Evolutionary conservation across 129 eudicot genomes (phyloP).

Genomic region (Erigeron canadensis): DNA sequence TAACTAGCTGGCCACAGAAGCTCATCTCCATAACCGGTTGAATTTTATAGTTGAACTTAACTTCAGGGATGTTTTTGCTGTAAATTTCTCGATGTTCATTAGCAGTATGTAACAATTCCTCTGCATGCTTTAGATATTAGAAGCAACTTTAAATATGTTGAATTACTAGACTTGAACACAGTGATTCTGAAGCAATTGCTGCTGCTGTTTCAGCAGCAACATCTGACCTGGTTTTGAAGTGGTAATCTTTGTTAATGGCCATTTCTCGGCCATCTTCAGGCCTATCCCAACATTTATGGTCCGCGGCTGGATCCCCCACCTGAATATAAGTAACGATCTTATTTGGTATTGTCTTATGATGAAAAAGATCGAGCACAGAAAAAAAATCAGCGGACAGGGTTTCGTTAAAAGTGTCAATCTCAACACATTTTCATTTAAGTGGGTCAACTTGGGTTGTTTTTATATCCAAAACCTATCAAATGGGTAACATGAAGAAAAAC

Average conservation of each 20-base stretch:
- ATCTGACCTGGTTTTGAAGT: background rate
- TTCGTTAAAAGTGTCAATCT: too few species aligned
- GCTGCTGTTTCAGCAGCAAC: background rate
- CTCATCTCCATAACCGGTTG: slow-evolving; percentile 12
- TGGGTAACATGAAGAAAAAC: background rate
- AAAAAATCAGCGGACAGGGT: too few species aligned
- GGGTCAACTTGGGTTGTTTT: background rate
- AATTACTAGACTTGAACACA: slow-evolving; percentile 52
- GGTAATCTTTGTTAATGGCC: slow-evolving; percentile 38
- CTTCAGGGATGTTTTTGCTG: slow-evolving; percentile 59
- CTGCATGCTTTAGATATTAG: slow-evolving; percentile 56
- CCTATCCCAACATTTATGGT: slow-evolving; percentile 74
- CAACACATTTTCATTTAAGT: background rate
- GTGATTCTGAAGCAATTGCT: slow-evolving; percentile 68
- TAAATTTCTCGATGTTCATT: slow-evolving; percentile 55
- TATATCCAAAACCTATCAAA: background rate
- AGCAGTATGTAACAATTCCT: slow-evolving; percentile 61
- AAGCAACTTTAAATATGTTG: slow-evolving; percentile 54
- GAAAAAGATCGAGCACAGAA: too few species aligned
- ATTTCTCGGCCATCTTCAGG: slow-evolving; percentile 67
- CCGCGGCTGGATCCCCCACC: slow-evolving; percentile 71
- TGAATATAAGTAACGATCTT: slow-evolving; percentile 10
- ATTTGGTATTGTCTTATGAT: background rate
- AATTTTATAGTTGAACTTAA: slow-evolving; percentile 54
- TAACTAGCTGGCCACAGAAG: background rate